Base-by-base conservation (phyloP, 257 asterid species). In the Coffea canephora region DNA sequence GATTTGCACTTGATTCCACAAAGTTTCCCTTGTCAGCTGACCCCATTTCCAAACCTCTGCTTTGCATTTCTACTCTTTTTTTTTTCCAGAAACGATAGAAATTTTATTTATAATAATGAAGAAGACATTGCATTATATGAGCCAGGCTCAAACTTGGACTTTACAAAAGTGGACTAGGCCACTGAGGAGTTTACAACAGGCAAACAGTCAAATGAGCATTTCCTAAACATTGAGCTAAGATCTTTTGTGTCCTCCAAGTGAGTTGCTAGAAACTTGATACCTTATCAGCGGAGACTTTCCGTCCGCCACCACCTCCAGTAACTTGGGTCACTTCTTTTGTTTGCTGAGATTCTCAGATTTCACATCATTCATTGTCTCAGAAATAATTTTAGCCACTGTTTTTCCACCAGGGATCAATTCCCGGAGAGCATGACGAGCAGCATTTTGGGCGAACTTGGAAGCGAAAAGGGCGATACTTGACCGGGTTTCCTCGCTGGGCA, bases 381-480 rank as follows among this genome's bases (percentile, higher is more conserved):
- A 75, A 27, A 83, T 52, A 66, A 89, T 82, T 45, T 84, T 71
- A 27, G 81, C 66, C 59, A 86, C 21, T 45, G 79, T 85, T 25
- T 39, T 78, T 54, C 86, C 86, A 8, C 89, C 90, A 69, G 92
- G 92, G 72, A 87, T 48, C 64, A 78, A 41, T 66, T 84, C 89
- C 18, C 79, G 46, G 55, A 80, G 45, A 9, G 82, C 88, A 76
- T 76, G 84, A 23, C 16, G 7, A 36, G 82, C 85, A 1, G 91
- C 83, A 25, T 88, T 85, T 71, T 80, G 79, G 72, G 82, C 87
- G 34, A 87, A 83, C 14, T 78, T 77, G 66, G 80, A 1, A 8
- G 88, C 55, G 31, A 70, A 82, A 3, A 52, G 41, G 31, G 48
- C 71, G 71, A 87, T 85, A 70, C 79, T 82, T 21, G 84, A 80